Evolutionary conservation across 169 alveolate genomes (phyloP).

Genomic region (Theileria parva): DNA sequence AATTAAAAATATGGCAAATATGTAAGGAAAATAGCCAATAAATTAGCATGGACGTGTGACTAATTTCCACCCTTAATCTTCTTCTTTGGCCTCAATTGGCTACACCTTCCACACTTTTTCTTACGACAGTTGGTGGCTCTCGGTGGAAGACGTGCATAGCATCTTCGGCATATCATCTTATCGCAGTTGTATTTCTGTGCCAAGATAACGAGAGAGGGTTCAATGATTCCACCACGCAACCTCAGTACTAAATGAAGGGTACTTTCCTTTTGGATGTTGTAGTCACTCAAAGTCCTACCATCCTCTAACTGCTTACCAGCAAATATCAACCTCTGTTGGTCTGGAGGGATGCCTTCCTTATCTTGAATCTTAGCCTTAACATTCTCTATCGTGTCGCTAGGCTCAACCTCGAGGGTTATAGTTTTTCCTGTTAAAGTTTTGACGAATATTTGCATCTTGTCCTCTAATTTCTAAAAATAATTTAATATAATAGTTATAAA

Average conservation of each 20-base stretch:
- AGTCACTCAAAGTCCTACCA: conserved; percentile 97
- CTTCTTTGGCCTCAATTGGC: conserved; percentile 98
- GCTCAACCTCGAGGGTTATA: conserved; percentile 94
- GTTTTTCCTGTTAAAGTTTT: conserved; percentile 97
- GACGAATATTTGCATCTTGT: conserved; percentile 91
- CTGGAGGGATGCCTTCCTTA: conserved; percentile 99
- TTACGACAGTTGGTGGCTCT: conserved; percentile 99
- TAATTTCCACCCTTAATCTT: conserved; percentile 89
- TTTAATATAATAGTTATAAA: not conserved
- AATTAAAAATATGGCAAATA: not conserved
- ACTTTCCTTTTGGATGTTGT: conserved; percentile 97
- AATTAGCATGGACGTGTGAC: conserved; percentile 4
- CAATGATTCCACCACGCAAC: conserved; percentile 99
- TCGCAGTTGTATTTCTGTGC: conserved; percentile 99
- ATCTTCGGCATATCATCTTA: conserved; percentile 95
- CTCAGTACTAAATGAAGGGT: conserved; percentile 97
- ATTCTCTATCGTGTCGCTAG: conserved; percentile 95
- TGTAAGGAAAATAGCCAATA: not conserved
- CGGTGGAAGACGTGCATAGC: conserved; percentile 99
- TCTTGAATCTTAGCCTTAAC: conserved; percentile 97
- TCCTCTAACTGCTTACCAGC: conserved; percentile 99
- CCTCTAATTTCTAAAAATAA: conserved; percentile 9
- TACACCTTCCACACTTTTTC: conserved; percentile 99
- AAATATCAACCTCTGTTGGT: conserved; percentile 97
- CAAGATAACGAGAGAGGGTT: conserved; percentile 96